phyloP scores from a whole-genome alignment of 164 flowering plant genomes.

The Piper longum region DNA sequence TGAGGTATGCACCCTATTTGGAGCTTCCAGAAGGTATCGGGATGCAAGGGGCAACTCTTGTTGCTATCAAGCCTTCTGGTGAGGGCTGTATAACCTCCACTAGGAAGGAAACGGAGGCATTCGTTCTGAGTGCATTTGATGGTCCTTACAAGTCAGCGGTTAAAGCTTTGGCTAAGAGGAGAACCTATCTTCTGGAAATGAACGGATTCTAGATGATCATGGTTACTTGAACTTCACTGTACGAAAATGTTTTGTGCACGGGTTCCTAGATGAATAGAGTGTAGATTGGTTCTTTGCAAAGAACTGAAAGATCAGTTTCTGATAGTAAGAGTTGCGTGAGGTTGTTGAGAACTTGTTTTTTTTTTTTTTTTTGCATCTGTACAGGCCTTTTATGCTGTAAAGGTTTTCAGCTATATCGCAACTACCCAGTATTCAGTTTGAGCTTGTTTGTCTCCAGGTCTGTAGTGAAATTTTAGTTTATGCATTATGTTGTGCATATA shows the following conservation, averaged over 20 bases:
- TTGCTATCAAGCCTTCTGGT: constrained; percentile 8
- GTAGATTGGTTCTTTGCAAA: not conserved
- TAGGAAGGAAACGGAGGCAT: constrained; percentile 8
- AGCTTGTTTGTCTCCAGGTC: not conserved
- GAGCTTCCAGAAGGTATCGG: constrained; percentile 14
- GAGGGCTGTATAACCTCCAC: constrained; percentile 5
- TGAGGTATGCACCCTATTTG: constrained; percentile 14
- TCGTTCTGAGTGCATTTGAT: constrained; percentile 9
- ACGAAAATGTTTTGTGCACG: no score
- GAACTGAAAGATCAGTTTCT: not conserved
- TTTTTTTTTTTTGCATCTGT: not conserved
- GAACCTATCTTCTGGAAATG: constrained; percentile 12
- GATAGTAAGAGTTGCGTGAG: not conserved
- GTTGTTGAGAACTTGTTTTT: no score
- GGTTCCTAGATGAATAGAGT: no score
- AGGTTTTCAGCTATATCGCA: not conserved
- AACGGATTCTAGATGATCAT: constrained; percentile 4
- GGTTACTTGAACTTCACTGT: no score
- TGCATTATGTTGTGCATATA: not conserved
- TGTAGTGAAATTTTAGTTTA: no score
- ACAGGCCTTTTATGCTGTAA: not conserved
- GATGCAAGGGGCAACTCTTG: constrained; percentile 15
- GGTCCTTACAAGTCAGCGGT: constrained; percentile 8
- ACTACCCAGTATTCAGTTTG: not conserved
- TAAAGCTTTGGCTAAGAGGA: constrained; percentile 7